Evolutionary conservation across 2,329 filamentous ascomycete genomes (phyloP).

Genomic region (Trichoderma oligosporum): DNA sequence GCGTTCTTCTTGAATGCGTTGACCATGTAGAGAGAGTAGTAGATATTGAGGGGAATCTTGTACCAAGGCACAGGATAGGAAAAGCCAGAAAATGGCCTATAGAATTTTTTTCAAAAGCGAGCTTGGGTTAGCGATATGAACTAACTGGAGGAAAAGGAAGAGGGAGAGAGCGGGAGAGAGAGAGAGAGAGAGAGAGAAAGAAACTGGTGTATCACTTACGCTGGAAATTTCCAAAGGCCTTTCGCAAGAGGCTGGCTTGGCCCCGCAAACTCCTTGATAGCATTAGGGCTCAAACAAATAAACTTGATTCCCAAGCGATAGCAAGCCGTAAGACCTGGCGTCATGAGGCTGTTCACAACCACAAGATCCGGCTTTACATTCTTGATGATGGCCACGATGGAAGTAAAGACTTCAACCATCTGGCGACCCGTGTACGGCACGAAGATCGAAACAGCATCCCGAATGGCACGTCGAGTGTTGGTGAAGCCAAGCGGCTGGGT

Average conservation of each 20-base stretch:
- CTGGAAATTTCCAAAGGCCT: slow-evolving; percentile 37
- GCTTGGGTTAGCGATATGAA: neutral
- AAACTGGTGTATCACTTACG: slow-evolving; percentile 29
- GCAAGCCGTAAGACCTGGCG: slow-evolving; percentile 42
- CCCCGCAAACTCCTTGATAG: slow-evolving; percentile 39
- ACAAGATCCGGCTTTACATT: slow-evolving; percentile 38
- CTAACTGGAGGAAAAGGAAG: neutral
- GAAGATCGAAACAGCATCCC: slow-evolving; percentile 29
- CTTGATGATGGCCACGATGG: slow-evolving; percentile 37
- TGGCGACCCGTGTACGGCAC: slow-evolving; percentile 30
- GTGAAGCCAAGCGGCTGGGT: slow-evolving; percentile 19
- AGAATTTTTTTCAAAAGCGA: neutral
- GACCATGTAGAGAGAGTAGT: slow-evolving; percentile 24
- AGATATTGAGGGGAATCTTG: slow-evolving; percentile 41
- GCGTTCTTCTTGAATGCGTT: slow-evolving; percentile 12
- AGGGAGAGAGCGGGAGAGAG: neutral
- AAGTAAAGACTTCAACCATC: slow-evolving; percentile 39
- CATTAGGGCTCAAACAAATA: slow-evolving; percentile 43
- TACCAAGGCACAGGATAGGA: slow-evolving; percentile 45
- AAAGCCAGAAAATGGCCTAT: slow-evolving; percentile 41
- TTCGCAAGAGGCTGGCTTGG: slow-evolving; percentile 37
- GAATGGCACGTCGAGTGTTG: slow-evolving; percentile 31
- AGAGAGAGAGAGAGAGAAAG: too few species aligned
- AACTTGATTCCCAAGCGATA: slow-evolving; percentile 33
- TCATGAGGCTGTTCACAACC: slow-evolving; percentile 43